Percentiles rank a stretch among this genome's conserved stretches.
phyloP scores from a whole-genome alignment of 768 basidiomycete species.

The Leccinum broughii region DNA sequence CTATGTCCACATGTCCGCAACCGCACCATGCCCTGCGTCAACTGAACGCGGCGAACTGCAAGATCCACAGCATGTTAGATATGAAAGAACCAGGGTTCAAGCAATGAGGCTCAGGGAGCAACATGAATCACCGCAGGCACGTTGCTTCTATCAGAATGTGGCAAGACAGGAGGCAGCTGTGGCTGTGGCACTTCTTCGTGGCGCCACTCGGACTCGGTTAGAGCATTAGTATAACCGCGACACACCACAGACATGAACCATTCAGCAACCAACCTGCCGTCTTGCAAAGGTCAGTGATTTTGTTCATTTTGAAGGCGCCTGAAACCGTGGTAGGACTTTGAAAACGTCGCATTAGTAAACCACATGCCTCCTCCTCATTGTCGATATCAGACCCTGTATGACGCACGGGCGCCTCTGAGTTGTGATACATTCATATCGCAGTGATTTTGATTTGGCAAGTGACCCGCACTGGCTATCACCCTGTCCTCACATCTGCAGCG shows the following conservation, averaged over 20 bases:
- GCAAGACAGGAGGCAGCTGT: neutral
- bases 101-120: constrained; percentile 14
- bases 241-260: no score
- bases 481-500: neutral
- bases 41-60: constrained; percentile 20
- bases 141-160: constrained; percentile 2
- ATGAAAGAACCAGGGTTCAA: neutral
- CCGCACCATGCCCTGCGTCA: constrained; percentile 8
- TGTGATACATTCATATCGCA: neutral
- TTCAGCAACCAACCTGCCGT: no score
- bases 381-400: neutral
- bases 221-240: no score
- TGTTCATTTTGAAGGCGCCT: neutral
- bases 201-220: no score
- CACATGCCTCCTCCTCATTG: constrained; percentile 17
- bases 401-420: neutral
- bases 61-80: constrained; percentile 5
- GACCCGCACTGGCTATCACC: neutral
- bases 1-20: neutral
- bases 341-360: neutral
- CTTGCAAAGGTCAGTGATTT: no score
- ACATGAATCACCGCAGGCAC: constrained; percentile 7
- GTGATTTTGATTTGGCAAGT: neutral
- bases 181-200: neutral
- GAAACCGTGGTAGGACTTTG: neutral